Percentiles rank a stretch among this genome's conserved stretches.
Conservation (phyloP, 371 early-diverging fungal genomes). For the Sporodiniella umbellata region DNA sequence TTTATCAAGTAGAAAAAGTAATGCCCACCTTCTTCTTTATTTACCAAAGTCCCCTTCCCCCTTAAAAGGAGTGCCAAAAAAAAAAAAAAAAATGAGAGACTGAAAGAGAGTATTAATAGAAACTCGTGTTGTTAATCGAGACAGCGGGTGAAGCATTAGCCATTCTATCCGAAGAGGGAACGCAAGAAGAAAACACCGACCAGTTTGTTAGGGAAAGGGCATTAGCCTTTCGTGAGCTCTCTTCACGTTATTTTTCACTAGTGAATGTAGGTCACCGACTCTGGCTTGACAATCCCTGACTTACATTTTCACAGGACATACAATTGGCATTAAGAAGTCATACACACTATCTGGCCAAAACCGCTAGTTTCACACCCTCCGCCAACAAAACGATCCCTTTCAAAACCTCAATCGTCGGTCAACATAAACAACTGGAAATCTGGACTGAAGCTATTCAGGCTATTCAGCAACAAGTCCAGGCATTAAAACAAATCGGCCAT, state of each 20-base stretch:
- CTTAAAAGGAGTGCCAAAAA: too few species aligned
- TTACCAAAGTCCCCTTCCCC: too few species aligned
- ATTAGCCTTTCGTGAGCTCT: conserved; percentile 25
- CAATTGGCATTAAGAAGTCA: conserved; percentile 41
- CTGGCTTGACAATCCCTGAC: neutral
- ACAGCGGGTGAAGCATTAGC: conserved; percentile 40
- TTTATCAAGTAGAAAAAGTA: conserved; percentile 45
- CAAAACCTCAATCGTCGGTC: conserved; percentile 30
- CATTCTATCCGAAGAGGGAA: conserved; percentile 32
- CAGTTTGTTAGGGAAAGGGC: conserved; percentile 25
- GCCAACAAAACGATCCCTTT: conserved; percentile 44
- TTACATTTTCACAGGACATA: conserved; percentile 27
- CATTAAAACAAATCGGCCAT: conserved; percentile 26
- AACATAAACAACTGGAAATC: conserved; percentile 42
- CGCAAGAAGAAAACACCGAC: conserved; percentile 23
- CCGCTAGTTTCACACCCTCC: conserved; percentile 31
- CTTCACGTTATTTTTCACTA: conserved; percentile 37
- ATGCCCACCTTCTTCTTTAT: neutral
- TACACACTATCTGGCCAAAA: conserved; percentile 30
- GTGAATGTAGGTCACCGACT: conserved; percentile 36
- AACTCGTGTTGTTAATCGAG: conserved; percentile 40
- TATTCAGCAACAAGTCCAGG: conserved; percentile 30
- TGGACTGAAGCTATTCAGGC: conserved; percentile 39
- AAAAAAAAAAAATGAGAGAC: too few species aligned
- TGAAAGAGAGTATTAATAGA: conserved; percentile 18